Conservation (phyloP, 129 eudicot genomes). For the Glebionis coronaria region DNA sequence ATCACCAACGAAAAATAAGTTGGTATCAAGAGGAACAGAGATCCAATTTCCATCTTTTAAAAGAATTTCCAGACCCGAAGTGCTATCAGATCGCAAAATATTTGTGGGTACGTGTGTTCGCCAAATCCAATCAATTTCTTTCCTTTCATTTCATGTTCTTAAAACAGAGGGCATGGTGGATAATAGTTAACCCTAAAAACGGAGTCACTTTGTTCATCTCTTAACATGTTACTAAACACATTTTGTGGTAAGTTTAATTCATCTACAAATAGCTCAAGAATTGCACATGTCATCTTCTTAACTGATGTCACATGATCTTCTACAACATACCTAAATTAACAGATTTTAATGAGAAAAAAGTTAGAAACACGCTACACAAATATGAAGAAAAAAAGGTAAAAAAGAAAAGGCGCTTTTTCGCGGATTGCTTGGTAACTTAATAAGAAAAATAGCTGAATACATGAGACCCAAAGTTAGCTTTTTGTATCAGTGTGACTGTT, state of each 20-base stretch:
- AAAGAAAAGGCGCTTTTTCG: no score
- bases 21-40: conserved; percentile 74
- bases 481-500: no score
- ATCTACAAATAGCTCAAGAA: conserved; percentile 70
- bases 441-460: no score
- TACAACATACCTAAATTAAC: conserved; percentile 36
- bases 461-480: no score
- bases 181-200: conserved; percentile 74
- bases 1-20: conserved; percentile 78
- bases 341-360: no score
- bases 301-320: conserved; percentile 55
- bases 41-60: conserved; percentile 72
- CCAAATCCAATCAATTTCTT: conserved; percentile 69
- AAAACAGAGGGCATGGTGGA: conserved; percentile 60
- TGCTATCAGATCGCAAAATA: conserved; percentile 71
- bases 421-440: no score
- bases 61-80: conserved; percentile 73
- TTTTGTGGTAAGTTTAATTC: no score
- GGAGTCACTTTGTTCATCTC: conserved; percentile 93
- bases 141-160: conserved; percentile 30
- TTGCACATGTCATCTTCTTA: conserved; percentile 72
- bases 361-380: no score
- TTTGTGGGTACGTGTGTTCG: conserved; percentile 93
- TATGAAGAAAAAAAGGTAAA: no score
- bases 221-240: conserved; percentile 68